These are phyloP conservation scores for Candida railenensis DNA, from an alignment of 805 yeast genomes.

Conservation along the genomic window DNA sequence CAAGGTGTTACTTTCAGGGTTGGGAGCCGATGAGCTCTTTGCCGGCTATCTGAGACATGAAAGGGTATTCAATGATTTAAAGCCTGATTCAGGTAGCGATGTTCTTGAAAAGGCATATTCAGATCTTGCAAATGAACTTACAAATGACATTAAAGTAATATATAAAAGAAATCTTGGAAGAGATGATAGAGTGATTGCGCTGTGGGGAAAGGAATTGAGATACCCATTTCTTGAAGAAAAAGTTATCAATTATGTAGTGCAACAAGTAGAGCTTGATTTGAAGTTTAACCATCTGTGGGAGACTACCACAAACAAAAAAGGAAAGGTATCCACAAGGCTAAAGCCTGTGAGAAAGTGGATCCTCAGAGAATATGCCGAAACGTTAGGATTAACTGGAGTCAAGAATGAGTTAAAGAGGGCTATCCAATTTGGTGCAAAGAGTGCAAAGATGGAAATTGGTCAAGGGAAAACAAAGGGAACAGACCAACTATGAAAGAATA, in stretches of 20 bases:
- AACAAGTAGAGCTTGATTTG: constrained; percentile 47
- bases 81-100: constrained; percentile 13
- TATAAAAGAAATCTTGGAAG: constrained; percentile 82
- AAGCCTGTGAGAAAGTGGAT: constrained; percentile 47
- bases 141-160: constrained; percentile 68
- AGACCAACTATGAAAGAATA: constrained; percentile 32
- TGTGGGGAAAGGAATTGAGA: constrained; percentile 87
- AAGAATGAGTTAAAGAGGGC: constrained; percentile 84
- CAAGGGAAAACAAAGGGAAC: constrained; percentile 78
- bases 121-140: constrained; percentile 57
- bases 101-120: constrained; percentile 22
- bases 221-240: constrained; percentile 78
- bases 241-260: constrained; percentile 52
- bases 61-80: constrained; percentile 37
- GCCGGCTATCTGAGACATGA: constrained; percentile 94
- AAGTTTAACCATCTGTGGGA: constrained; percentile 37
- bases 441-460: constrained; percentile 89
- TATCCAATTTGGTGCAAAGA: constrained; percentile 92
- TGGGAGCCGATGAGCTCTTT: constrained; percentile 96
- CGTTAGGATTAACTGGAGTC: constrained; percentile 53
- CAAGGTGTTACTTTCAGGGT: constrained; percentile 80
- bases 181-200: constrained; percentile 84
- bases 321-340: constrained; percentile 14
- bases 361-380: constrained; percentile 60
- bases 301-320: constrained; percentile 27